Evolutionary conservation across 768 basidiomycete genomes (phyloP).

Genomic region (Psilocybe subaeruginosa): DNA sequence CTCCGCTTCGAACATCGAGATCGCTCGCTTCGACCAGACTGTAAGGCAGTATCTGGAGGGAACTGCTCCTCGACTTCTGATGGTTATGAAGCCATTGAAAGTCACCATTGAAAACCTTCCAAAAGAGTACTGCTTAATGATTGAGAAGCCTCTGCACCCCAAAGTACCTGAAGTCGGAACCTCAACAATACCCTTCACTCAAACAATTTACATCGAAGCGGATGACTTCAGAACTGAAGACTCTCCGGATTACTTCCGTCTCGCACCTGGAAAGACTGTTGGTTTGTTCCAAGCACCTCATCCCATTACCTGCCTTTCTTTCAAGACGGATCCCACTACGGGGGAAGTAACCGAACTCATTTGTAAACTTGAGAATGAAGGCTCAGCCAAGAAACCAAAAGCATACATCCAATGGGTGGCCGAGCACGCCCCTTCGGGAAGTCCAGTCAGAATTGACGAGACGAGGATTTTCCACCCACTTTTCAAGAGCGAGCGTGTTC

Average conservation of each 20-base stretch:
- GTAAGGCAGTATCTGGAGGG: slow-evolving; percentile 90
- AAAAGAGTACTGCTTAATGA: slow-evolving; percentile 79
- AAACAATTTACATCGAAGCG: slow-evolving; percentile 87
- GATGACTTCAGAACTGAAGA: slow-evolving; percentile 94
- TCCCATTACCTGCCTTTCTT: slow-evolving; percentile 92
- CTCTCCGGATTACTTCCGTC: slow-evolving; percentile 94
- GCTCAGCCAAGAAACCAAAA: slow-evolving; percentile 76
- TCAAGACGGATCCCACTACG: slow-evolving; percentile 71
- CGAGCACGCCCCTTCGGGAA: slow-evolving; percentile 74
- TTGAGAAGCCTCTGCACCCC: slow-evolving; percentile 93
- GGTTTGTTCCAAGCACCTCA: slow-evolving; percentile 92
- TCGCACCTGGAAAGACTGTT: slow-evolving; percentile 97
- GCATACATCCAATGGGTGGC: slow-evolving; percentile 98
- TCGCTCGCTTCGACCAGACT: slow-evolving; percentile 86
- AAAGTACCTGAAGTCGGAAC: slow-evolving; percentile 89
- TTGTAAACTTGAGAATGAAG: slow-evolving; percentile 76
- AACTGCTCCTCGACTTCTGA: slow-evolving; percentile 83
- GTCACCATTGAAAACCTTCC: slow-evolving; percentile 90
- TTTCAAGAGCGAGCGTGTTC: slow-evolving; percentile 93
- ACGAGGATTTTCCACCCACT: slow-evolving; percentile 90
- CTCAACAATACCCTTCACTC: slow-evolving; percentile 82
- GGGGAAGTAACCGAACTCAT: slow-evolving; percentile 81
- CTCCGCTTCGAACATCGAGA: slow-evolving; percentile 80
- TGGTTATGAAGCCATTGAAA: slow-evolving; percentile 91
- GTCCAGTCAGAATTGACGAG: slow-evolving; percentile 86